Percentiles rank a stretch among this genome's conserved stretches.
Evolutionary conservation across 768 basidiomycete species (phyloP).

Genomic region (Chalciporus piperatus): DNA sequence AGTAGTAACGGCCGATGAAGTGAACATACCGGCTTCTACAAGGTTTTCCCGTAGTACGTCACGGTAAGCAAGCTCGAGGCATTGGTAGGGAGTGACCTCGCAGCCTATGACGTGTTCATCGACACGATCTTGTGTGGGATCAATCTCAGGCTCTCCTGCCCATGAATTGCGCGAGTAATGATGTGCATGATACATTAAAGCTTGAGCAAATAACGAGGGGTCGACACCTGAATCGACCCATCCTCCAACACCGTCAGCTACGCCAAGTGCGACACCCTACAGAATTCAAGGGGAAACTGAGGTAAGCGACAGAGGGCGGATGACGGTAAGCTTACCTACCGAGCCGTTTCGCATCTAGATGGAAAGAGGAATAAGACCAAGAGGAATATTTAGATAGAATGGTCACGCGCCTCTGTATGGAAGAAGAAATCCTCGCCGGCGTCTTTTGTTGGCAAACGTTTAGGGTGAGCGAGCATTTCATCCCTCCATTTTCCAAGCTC

Average conservation of each 20-base stretch:
- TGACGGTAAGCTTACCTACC: conserved; percentile 46
- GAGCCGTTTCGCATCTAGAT: conserved; percentile 72
- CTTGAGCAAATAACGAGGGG: conserved; percentile 87
- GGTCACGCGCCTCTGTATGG: conserved; percentile 59
- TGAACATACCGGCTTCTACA: conserved; percentile 47
- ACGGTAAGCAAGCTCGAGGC: conserved; percentile 68
- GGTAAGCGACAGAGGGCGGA: conserved; percentile 20
- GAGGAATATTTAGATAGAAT: not conserved
- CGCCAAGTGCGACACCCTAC: conserved; percentile 77
- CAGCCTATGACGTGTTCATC: conserved; percentile 66
- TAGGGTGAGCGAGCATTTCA: conserved; percentile 49
- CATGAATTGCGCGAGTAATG: conserved; percentile 69
- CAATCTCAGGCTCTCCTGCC: conserved; percentile 82
- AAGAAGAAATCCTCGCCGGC: conserved; percentile 66
- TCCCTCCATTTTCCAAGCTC: conserved; percentile 71
- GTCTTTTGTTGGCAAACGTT: conserved; percentile 35
- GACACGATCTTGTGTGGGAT: conserved; percentile 71
- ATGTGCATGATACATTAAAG: conserved; percentile 85
- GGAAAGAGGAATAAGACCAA: conserved; percentile 4
- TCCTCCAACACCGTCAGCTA: conserved; percentile 93
- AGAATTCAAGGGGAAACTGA: conserved; percentile 7
- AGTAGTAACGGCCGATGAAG: conserved; percentile 15
- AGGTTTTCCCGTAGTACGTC: conserved; percentile 66
- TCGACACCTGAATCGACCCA: conserved; percentile 85
- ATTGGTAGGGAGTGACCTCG: conserved; percentile 66